Evolutionary conservation across 805 yeast species (phyloP), one percentile per base, ranked within the genome.

Genomic region (Yamadazyma sp.): DNA sequence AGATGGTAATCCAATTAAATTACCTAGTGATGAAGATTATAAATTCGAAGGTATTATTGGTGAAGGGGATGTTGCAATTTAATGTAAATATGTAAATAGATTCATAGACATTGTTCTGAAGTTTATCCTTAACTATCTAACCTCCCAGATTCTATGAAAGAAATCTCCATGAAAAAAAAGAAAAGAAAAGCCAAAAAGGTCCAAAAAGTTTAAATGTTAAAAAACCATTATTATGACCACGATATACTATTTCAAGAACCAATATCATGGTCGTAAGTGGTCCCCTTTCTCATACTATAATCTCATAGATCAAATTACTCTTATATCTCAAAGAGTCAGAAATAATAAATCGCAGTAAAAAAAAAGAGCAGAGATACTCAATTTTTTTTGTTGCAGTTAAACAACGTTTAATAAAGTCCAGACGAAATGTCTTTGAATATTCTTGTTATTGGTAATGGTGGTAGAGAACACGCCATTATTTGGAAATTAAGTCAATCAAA

Each of bases 381-480:
- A 20, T 20, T 20, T 7, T 7, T 20, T 20, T 20, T 7, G 7
- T 20, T 7, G 23, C 10, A 10, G 7, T 20, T 20, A 20, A 20
- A 20, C 27, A 25, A 7, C 12, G 7, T 7, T 7, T 25, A 8
- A 7, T 6, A 14, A 26, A 19, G 3, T 22, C 23, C 11, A 9
- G 9, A 11, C 23, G 9, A 22, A 22, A 32, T 33, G 36, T 13
- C 26, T 8, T 27, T 61, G 40, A 86, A 84, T 58, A 63, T 93
- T 48, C 78, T 93, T 43, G 81, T 93, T 46, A 75, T 93, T 49
- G 99, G 99, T 53, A 87, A 85, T 65, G 99, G 99, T 58, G 99
- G 98, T 49, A 88, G 99, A 71, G 99, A 93, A 65, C 97, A 93
- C 60, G 98, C 98, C 35, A 73, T 93, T 42, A 85, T 86, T 11